Base-by-base conservation (phyloP, 495 filamentous ascomycete genomes). In the Friedmanniomyces simplex region DNA sequence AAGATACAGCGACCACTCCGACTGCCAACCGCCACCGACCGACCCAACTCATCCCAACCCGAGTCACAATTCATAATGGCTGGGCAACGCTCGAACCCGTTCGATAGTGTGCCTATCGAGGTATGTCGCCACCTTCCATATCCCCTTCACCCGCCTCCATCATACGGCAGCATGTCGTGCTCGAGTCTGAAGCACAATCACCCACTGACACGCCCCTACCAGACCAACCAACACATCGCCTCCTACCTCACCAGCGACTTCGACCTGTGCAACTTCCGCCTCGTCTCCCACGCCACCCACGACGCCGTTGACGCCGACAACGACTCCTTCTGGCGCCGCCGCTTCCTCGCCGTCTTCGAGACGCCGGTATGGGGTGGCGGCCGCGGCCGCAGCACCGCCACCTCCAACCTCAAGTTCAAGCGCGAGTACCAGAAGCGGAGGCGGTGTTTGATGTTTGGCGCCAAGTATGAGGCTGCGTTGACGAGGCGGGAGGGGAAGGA, bases 221-320 rank as follows among this genome's bases (percentile, higher is more conserved):
- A 71, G 67, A 56, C 66, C 37, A 69, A 62, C 58, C 61, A 66
- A 36, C 42, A 53, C n/a, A 70, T 72, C 24, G 68, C 65, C 32
- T 12, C 50, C 49, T 60, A 63, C 51, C 54, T 72, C 46, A 68
- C 68, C 6, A 39, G 11, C 43, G 67, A 70, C 58, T 43, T 36
- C 24, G 69, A 70, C 55, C 58, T 72, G 39, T 60, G 57, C 52
- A 50, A 13, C 34, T 72, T 64, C 62, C 52, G 56, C 18, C 30
- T 26, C 11, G 49, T 67, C 37, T 69, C 68, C 48, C 60, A 55
- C 24, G 46, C 43, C 43, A 67, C 68, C 1, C 21, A 57, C 54
- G 37, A 69, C 60, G 69, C 69, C 16, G 45, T 69, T 49, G 63
- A 69, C 16, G 65, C 55, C 13, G 64, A 69, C 50, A 22, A 42